Conservation (phyloP, 2,329 filamentous ascomycete species). For the Zopfia rhizophila region DNA sequence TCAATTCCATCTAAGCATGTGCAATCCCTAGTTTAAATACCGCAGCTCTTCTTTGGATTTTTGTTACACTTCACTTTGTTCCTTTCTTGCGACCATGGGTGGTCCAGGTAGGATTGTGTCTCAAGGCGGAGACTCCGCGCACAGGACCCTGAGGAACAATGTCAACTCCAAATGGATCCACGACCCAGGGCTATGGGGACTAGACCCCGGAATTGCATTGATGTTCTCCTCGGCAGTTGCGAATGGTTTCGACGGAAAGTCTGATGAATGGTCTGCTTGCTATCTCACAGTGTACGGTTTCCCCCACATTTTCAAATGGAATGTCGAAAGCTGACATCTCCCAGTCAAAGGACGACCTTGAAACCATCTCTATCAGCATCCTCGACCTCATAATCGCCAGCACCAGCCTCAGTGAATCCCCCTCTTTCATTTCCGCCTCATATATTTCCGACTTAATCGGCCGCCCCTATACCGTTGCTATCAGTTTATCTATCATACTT, state of each 20-base stretch:
- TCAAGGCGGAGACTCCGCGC: slow-evolving; percentile 6
- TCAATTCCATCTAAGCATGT: no score
- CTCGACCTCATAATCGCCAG: slow-evolving; percentile 29
- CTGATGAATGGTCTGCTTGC: slow-evolving; percentile 43
- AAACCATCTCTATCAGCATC: no score
- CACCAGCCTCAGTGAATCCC: slow-evolving; percentile 19
- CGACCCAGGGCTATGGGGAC: slow-evolving; percentile 7
- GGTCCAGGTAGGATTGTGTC: slow-evolving; percentile 1
- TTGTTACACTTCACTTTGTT: no score
- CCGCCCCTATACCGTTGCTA: slow-evolving; percentile 23
- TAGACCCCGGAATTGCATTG: slow-evolving; percentile 9
- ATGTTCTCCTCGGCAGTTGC: slow-evolving; percentile 15
- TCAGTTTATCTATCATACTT: not conserved
- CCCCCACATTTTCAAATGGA: slow-evolving; percentile 16
- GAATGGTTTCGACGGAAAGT: slow-evolving; percentile 40
- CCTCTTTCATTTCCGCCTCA: no score
- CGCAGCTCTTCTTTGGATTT: no score
- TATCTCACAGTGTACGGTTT: slow-evolving; percentile 27
- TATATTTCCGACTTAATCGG: slow-evolving; percentile 29
- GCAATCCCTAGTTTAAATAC: no score
- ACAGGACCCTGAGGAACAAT: slow-evolving; percentile 13
- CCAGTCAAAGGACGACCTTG: no score
- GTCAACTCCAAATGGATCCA: slow-evolving; percentile 13
- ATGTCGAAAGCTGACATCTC: slow-evolving; percentile 21
- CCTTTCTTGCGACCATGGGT: no score